These are phyloP conservation scores for Serendipita sp. DNA, from an alignment of 768 basidiomycete species.

Conservation along the genomic window DNA sequence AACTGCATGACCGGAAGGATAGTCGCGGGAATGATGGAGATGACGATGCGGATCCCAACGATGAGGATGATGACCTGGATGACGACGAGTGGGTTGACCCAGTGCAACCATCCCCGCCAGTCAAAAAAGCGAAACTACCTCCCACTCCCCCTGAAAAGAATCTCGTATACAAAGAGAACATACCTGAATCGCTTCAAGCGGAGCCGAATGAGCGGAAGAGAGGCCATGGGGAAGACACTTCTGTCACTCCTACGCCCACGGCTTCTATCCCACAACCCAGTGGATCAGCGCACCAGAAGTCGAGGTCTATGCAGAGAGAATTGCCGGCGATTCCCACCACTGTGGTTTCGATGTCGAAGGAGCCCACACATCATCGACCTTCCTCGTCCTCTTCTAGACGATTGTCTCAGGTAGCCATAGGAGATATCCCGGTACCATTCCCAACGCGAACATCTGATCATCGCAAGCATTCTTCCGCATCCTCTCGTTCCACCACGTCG, in stretches of 20 bases:
- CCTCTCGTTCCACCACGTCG: slow-evolving; percentile 1
- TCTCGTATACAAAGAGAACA: neutral
- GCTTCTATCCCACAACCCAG: neutral
- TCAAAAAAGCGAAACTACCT: slow-evolving; percentile 7
- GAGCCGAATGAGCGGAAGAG: slow-evolving; percentile 6
- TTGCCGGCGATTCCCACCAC: slow-evolving; percentile 2
- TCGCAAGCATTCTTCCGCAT: slow-evolving; percentile 2
- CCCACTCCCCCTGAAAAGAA: slow-evolving; percentile 4
- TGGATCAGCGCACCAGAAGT: slow-evolving; percentile 4
- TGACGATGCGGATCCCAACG: slow-evolving; percentile 10
- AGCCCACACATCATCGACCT: slow-evolving; percentile 6
- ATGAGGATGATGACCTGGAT: slow-evolving; percentile 20
- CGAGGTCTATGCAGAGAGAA: neutral
- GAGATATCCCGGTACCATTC: slow-evolving; percentile 6
- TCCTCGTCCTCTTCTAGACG: slow-evolving; percentile 5
- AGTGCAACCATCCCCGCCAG: slow-evolving; percentile 28
- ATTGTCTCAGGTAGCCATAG: neutral
- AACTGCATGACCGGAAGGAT: neutral
- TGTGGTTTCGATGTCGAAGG: neutral
- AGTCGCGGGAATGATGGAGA: neutral
- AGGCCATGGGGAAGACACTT: slow-evolving; percentile 1
- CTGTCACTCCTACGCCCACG: slow-evolving; percentile 1
- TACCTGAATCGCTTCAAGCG: slow-evolving; percentile 13
- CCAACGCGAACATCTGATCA: slow-evolving; percentile 9
- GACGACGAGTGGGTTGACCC: slow-evolving; percentile 55